Base-by-base conservation (phyloP, 108 stramenopile species). In the Pseudonitzschia multistriata region DNA sequence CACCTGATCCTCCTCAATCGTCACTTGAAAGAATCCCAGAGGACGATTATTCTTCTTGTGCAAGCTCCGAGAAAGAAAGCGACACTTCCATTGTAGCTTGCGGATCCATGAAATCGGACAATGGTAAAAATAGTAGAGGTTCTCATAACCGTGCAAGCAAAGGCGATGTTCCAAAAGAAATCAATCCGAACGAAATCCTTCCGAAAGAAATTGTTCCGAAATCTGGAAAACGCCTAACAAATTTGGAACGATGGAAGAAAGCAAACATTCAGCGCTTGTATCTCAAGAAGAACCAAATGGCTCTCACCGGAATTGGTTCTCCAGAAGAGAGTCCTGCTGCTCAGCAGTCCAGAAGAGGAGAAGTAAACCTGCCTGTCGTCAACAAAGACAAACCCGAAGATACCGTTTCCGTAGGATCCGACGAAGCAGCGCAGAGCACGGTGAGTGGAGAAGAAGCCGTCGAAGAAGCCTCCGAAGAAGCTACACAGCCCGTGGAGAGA, bases 261-360 rank as follows among this genome's bases (percentile, higher is more conserved):
- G 63, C 63, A 3, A 64, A 64, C 17, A 25, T 64, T 40, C 63
- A 47, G 21, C 63, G 63, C 21, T 35, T 64, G 57, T 35, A 55
- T 45, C 17, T 17, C 15, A 6, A 45, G 11, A 45, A 45, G 42
- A 45, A 3, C 17, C 5, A 4, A 3, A 45, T 13, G 17, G 13
- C 42, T 1, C 5, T 45, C 8, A 17, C 13, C 1, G 1, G 17
- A 45, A 17, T 45, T 45, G 5, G 15, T 45, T 45, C 42, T 8
- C 17, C 42, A 13, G 42, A 10, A 17, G 42, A 45, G 42, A 45
- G 3, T 8, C 5, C 42, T 45, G 5, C 11, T 13, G 5, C n/a
- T n/a, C n/a, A n/a, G n/a, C n/a, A 17, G 42, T 13, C 3, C 1
- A 10, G 17, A 4, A 17, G 17, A 45, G 42, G 22, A 5, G 25